Evolutionary conservation across 805 yeast genomes (phyloP), one percentile per base, ranked within the genome.

Genomic region (Ogataea pignaliae): DNA sequence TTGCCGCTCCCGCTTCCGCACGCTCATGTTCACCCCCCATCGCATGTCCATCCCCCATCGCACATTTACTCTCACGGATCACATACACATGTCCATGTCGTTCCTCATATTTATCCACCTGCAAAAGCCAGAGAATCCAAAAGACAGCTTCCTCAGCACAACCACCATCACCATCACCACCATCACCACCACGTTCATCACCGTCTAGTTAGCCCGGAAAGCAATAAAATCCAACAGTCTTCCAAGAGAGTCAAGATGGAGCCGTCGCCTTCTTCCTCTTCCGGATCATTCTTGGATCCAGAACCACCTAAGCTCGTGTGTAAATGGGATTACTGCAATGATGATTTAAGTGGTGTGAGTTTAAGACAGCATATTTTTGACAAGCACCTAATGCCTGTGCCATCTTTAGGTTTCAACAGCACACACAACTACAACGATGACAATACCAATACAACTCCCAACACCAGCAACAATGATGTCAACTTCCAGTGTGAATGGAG

Each of bases 401-500:
- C 18, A 16, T 21, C 26, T 4, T 21, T 7, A 21, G 7, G 4
- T 7, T 21, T 21, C 7, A 21, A 21, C 26, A 21, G 7, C 26
- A 5, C 26, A 21, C 26, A 21, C 26, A 21, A 21, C 26, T 21
- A 21, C 26, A 21, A 21, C 26, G 7, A 21, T 7, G 7, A 21
- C 26, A 21, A 21, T 21, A 5, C 26, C 26, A 21, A 7, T 7
- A 21, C 26, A 7, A 21, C 7, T 21, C 4, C 26, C 4, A 21
- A 4, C 26, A 21, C 4, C 26, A 21, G 26, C 26, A 21, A 21
- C 26, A 21, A 21, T 7, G 26, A 35, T 34, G 38, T 28, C 12
- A 39, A 36, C 18, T 69, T 63, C 40, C 68, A 72, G 39, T 89
- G 97, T 66, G 88, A 81, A 56, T 88, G 96, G 96, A 65, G 70